These are phyloP conservation scores for Hydnomerulius pinastri DNA, from an alignment of 768 basidiomycete species.

Conservation along the genomic window DNA sequence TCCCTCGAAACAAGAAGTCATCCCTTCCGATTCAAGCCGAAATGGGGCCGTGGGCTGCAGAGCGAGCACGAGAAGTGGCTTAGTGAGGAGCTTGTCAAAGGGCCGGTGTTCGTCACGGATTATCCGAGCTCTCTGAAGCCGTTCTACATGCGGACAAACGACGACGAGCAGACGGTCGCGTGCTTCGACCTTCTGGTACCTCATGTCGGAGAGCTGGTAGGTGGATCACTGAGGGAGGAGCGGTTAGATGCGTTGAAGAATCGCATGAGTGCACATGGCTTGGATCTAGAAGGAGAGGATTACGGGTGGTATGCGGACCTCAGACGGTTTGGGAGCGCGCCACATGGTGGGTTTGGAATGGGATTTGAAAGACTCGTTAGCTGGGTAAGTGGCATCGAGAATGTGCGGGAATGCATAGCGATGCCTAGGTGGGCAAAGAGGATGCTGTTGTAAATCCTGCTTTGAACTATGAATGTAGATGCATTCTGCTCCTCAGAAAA, in stretches of 20 bases:
- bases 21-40: conserved; percentile 57
- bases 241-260: conserved; percentile 51
- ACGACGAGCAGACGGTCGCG: conserved; percentile 64
- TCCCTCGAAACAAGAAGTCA: conserved; percentile 21
- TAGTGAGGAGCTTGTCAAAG: conserved; percentile 62
- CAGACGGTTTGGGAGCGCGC: conserved; percentile 80
- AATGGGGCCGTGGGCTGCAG: conserved; percentile 72
- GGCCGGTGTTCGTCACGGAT: conserved; percentile 89
- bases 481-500: too few species aligned
- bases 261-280: conserved; percentile 50
- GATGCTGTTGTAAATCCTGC: conserved; percentile 69
- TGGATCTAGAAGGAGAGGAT: conserved; percentile 42
- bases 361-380: conserved; percentile 91
- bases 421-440: conserved; percentile 89
- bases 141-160: conserved; percentile 91
- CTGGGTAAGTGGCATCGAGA: conserved; percentile 86
- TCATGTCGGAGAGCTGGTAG: conserved; percentile 83
- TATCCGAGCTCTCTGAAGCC: conserved; percentile 86
- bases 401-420: conserved; percentile 89
- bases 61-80: conserved; percentile 95
- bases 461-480: too few species aligned
- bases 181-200: conserved; percentile 97
- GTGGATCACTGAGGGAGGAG: conserved; percentile 90
- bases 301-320: conserved; percentile 82
- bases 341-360: conserved; percentile 95